Evolutionary conservation across 495 filamentous ascomycete species (phyloP).

Genomic region (Neurospora sp.): DNA sequence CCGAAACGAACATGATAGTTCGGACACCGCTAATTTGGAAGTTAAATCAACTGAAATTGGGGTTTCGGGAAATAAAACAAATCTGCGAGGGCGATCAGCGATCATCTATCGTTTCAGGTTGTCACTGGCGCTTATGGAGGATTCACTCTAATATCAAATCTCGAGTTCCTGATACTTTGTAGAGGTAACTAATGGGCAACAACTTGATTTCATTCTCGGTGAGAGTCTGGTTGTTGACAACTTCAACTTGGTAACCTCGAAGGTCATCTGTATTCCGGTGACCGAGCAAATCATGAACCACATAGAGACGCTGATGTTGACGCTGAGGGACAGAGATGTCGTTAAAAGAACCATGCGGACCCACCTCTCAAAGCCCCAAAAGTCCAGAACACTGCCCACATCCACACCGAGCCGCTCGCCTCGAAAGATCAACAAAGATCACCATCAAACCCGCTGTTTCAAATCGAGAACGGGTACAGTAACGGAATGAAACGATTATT

Average conservation of each 20-base stretch:
- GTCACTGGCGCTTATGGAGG: background rate
- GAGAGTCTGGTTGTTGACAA: background rate
- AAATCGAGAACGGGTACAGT: background rate
- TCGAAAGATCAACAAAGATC: background rate
- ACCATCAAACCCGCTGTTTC: background rate
- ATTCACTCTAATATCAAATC: background rate
- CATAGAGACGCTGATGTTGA: background rate
- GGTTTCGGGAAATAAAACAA: background rate
- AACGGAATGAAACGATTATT: background rate
- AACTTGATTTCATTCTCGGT: background rate
- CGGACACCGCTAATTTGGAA: background rate
- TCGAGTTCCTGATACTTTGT: background rate
- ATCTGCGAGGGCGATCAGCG: background rate
- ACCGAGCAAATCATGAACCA: background rate
- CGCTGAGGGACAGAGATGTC: background rate
- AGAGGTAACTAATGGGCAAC: no score
- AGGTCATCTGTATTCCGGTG: background rate
- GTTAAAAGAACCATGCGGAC: background rate
- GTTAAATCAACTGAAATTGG: background rate
- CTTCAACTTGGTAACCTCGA: background rate
- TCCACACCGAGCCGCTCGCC: background rate
- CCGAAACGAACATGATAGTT: background rate
- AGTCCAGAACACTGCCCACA: background rate
- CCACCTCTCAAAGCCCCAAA: background rate
- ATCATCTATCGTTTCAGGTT: background rate